Evolutionary conservation across 2,329 filamentous ascomycete species (phyloP).

Genomic region (Hypoxylon sp.): DNA sequence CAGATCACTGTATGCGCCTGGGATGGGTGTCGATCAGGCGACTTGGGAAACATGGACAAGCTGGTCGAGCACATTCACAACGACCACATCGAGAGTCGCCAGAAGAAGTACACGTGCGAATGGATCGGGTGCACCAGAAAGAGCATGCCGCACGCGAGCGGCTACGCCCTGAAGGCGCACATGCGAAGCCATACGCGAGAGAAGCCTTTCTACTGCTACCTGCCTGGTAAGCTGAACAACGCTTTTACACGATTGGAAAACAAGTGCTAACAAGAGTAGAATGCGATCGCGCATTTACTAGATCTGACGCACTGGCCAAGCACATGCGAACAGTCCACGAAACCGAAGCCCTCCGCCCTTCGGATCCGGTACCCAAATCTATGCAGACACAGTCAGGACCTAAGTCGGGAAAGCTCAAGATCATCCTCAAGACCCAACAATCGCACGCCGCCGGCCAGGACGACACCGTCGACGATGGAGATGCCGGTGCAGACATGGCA

Average conservation of each 20-base stretch:
- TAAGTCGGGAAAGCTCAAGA: slow-evolving; percentile 64
- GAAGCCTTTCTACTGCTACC: slow-evolving; percentile 96
- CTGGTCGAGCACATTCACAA: slow-evolving; percentile 87
- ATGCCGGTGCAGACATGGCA: slow-evolving; percentile 62
- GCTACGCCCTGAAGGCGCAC: slow-evolving; percentile 94
- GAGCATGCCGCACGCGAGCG: slow-evolving; percentile 90
- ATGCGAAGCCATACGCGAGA: slow-evolving; percentile 98
- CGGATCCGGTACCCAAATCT: slow-evolving; percentile 76
- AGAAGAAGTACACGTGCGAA: slow-evolving; percentile 98
- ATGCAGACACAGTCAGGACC: slow-evolving; percentile 58
- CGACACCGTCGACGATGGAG: slow-evolving; percentile 62
- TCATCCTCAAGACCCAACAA: slow-evolving; percentile 68
- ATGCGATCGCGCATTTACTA: slow-evolving; percentile 95
- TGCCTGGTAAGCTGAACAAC: slow-evolving; percentile 72
- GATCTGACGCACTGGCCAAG: slow-evolving; percentile 94
- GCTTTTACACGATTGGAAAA: neutral
- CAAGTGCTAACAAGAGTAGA: slow-evolving; percentile 60
- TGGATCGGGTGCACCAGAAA: slow-evolving; percentile 91
- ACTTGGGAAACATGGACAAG: slow-evolving; percentile 81
- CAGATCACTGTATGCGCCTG: slow-evolving; percentile 81
- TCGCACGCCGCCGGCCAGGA: slow-evolving; percentile 64
- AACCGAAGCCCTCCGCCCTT: slow-evolving; percentile 87
- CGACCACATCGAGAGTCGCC: slow-evolving; percentile 89
- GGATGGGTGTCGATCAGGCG: slow-evolving; percentile 76
- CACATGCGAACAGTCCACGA: slow-evolving; percentile 99